Base-by-base conservation (phyloP, 306 rosid species). In the Cucurbita maxima region DNA sequence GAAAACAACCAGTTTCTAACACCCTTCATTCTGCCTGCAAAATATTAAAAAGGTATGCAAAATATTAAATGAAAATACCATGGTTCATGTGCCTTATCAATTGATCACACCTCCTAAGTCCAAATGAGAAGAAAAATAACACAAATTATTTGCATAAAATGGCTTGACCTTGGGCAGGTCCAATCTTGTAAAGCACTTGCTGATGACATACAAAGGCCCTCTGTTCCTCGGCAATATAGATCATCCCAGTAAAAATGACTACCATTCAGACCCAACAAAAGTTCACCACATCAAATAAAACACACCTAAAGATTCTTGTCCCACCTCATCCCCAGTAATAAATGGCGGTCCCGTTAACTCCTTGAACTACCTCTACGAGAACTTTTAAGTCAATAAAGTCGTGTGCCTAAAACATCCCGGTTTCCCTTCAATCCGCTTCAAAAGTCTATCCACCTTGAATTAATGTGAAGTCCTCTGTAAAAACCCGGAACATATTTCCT, bases 11-110 rank as follows among this genome's bases (percentile, higher is more conserved):
- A 69, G 57, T 94, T 95, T 73, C 86, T 84, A 56, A 89, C 58
- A 78, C 90, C 86, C 81, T 87, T 88, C 99, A 94, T 94, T 76
- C 75, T 85, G 74, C 88, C 86, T 84, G 87, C 89, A 78, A 58
- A 79, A 50, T 38, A 40, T 34, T 19, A 14, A n/a, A 73, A 54
- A 57, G 36, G 34, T 22, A 41, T 7, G 53, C 40, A 57, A 54
- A 20, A 13, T 22, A 61, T 36, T 64, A 64, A 43, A 34, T 64
- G 36, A 41, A 64, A 66, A 66, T 11, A 19, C 19, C n/a, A 68
- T 68, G 40, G 56, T 45, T 47, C 73, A 47, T 22, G 30, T 20
- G 14, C 14, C 12, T 62, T 36, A 71, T 58, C 83, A 72, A 54
- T 45, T 10, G 58, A 72, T 38, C 10, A 41, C 22, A 6, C 47